A percentile compares a stretch with the other conserved stretches of the same genome.
phyloP scores from a whole-genome alignment of 371 early-diverging fungal species.

The Mucor racemosus region DNA sequence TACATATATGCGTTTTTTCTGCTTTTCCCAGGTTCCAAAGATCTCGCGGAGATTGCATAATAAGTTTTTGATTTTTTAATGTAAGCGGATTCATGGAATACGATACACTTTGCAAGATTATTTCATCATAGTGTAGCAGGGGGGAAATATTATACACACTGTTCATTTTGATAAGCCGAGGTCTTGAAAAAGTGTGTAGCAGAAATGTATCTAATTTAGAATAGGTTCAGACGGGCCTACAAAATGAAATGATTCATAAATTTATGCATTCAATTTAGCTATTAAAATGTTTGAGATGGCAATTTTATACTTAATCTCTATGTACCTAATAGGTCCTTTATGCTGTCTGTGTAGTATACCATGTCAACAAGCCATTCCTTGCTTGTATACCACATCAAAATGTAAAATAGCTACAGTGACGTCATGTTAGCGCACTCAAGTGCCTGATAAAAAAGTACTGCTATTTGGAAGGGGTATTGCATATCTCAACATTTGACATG shows the following conservation, averaged over 20 bases:
- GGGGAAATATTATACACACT: neutral
- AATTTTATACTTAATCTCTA: neutral
- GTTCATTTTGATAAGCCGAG: neutral
- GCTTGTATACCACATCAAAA: too few relatives aligned
- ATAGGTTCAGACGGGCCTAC: constrained; percentile 8
- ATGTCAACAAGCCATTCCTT: too few relatives aligned
- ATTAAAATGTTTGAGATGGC: neutral
- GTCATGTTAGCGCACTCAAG: constrained; percentile 5
- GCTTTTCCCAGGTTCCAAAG: neutral
- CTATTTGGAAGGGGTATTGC: neutral
- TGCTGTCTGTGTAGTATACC: too few relatives aligned
- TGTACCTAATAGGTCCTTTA: neutral
- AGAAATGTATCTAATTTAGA: neutral
- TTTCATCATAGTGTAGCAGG: neutral
- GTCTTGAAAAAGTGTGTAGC: neutral
- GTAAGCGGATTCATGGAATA: constrained; percentile 6
- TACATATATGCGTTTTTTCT: neutral
- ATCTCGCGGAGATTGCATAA: neutral
- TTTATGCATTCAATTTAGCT: neutral
- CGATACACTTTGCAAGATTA: neutral
- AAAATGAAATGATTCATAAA: neutral
- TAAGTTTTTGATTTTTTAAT: neutral
- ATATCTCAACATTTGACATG: constrained; percentile 9
- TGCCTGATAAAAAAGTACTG: neutral
- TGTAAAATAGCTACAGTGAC: neutral